Evolutionary conservation across 108 stramenopile species (phyloP), one percentile per base, ranked within the genome.

Genomic region (Cyclotella kingstonii): DNA sequence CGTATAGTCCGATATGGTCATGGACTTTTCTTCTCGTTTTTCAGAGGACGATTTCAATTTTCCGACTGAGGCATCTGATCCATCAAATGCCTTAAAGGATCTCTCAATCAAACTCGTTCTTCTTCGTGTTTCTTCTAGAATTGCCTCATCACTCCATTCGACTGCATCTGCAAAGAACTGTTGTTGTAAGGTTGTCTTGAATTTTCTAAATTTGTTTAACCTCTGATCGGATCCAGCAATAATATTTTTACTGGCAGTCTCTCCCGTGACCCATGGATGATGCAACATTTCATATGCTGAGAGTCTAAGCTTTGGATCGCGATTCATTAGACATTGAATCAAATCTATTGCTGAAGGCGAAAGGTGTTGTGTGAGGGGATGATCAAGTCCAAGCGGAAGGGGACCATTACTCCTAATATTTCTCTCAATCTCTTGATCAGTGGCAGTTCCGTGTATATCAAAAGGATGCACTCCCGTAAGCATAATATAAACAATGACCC

Each of bases 401-500:
- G 84, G 79, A 28, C 81, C 66, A 25, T 23, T 23, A 59, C 64
- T 50, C 39, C 71, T 59, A 44, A 91, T 81, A 14, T 60, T 63
- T 7, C 57, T 38, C 60, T 88, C 85, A 48, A 90, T 81, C 61
- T 86, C 84, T 12, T 85, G 84, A 46, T 90, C 87, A 3, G 84
- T 81, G 14, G 85, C 73, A 27, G 59, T 72, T 19, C 91, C 94
- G n/a, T 63, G 53, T 27, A 89, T 57, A 74, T 95, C 94, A 53
- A 89, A 95, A 0, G 94, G 94, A 62, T 95, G 94, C 8, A 87
- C 66, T 30, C 91, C 94, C 10, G 86, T 86, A n/a, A 95, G 76
- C 91, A 95, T 89, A 55, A 95, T 93, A 52, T 93, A 95, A 11
- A 95, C 65, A 63, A 95, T 91, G 9, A 95, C 81, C 5, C 94